These are phyloP conservation scores for Aquanectria penicillioides DNA, from an alignment of 2,329 filamentous ascomycete species.

Conservation along the genomic window DNA sequence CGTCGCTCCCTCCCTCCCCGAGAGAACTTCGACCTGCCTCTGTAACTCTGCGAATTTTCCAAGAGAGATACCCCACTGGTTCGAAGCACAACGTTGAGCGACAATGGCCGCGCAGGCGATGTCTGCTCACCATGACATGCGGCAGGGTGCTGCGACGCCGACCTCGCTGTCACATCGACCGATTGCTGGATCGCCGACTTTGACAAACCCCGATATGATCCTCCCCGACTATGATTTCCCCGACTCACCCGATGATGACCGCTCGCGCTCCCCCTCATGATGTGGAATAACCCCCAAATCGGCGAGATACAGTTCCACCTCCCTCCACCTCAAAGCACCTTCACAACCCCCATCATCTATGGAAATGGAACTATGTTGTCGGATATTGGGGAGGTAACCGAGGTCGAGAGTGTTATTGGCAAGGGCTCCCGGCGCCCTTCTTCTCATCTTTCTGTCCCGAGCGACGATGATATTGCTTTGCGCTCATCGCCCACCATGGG, in stretches of 20 bases:
- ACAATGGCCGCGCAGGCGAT: slow-evolving; percentile 47
- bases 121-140: slow-evolving; percentile 40
- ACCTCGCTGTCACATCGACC: slow-evolving; percentile 53
- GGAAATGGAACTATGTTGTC: slow-evolving; percentile 76
- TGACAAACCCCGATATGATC: slow-evolving; percentile 96
- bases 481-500: slow-evolving; percentile 59
- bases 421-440: slow-evolving; percentile 51
- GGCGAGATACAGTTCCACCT: slow-evolving; percentile 54
- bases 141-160: slow-evolving; percentile 41
- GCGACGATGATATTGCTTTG: slow-evolving; percentile 49
- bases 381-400: slow-evolving; percentile 69
- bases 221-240: slow-evolving; percentile 77
- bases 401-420: slow-evolving; percentile 62
- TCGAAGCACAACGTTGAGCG: neutral
- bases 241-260: slow-evolving; percentile 61
- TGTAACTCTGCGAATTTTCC: neutral
- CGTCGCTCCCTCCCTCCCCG: neutral
- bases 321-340: slow-evolving; percentile 49
- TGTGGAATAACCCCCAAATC: slow-evolving; percentile 61
- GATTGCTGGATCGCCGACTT: slow-evolving; percentile 79
- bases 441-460: slow-evolving; percentile 46
- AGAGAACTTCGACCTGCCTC: slow-evolving; percentile 9
- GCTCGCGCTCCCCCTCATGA: slow-evolving; percentile 60
- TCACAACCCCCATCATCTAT: slow-evolving; percentile 72
- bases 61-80: neutral